Evolutionary conservation across 2,329 filamentous ascomycete species (phyloP), one percentile per base, ranked within the genome.

Genomic region (Apiospora sp.): DNA sequence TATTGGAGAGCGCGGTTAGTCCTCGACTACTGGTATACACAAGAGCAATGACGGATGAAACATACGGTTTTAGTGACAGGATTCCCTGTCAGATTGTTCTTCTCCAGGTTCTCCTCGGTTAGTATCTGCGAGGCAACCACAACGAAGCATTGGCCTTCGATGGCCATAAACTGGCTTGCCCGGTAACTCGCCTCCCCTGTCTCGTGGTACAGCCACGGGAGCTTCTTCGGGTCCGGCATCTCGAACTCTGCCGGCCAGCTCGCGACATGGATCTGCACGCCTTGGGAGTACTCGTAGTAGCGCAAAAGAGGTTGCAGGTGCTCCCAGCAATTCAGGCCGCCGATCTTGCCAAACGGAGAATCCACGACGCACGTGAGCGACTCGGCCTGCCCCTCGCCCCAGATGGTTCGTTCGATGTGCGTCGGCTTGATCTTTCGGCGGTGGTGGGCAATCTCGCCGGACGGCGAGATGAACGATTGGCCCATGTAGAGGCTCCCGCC

Each of bases 301-400:
- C 80, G 78, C 75, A 85, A 81, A 77, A 87, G 85, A 7, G 84
- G 87, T 78, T 88, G 88, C 16, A 73, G 49, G 43, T 73, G 72
- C 68, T 73, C 72, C 72, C 72, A 73, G 80, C 87, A 89, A 75
- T 88, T 88, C 37, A 90, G 80, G 4, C 85, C 85, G 0, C 88
- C 88, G 6, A 90, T 82, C 4, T 85, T 85, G 2, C 87, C 88
- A 68, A 88, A 86, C 0, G 83, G 81, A 0, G 86, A 85, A 54
- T 87, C 82, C 6, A 85, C 83, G 0, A 90, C 88, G 51, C 84
- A 85, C 73, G 84, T 84, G 67, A 88, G 86, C n/a, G 88, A 87
- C 49, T 90, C 87, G 2, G 87, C 89, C 1, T 87, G 84, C 2
- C 87, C 88, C 69, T 90, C 89, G 1, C 88, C 88, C 76, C 87